These are phyloP conservation scores for Nakazawaea siamensis DNA, from an alignment of 805 yeast genomes.

Conservation along the genomic window DNA sequence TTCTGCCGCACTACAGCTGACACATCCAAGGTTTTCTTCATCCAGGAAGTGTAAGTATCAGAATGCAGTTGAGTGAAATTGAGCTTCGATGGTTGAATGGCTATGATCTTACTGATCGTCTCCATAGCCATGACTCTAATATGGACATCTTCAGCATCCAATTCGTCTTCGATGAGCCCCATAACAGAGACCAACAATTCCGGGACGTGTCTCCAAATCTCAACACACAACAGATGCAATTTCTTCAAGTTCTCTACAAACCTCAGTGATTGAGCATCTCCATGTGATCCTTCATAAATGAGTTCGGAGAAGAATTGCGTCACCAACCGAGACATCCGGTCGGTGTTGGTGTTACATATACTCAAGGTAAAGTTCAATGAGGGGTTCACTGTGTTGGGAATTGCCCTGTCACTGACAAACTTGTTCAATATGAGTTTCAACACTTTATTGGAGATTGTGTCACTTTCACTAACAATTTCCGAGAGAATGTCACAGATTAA, in stretches of 20 bases:
- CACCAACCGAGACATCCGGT: slow-evolving; percentile 65
- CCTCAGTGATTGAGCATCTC: slow-evolving; percentile 14
- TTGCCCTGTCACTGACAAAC: slow-evolving; percentile 31
- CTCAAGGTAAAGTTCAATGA: slow-evolving; percentile 59
- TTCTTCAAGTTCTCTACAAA: slow-evolving; percentile 39
- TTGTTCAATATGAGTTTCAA: slow-evolving; percentile 58
- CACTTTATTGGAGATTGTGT: slow-evolving; percentile 50
- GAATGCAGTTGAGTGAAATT: slow-evolving; percentile 53
- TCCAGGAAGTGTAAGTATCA: slow-evolving; percentile 62
- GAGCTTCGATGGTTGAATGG: slow-evolving; percentile 36
- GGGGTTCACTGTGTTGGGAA: slow-evolving; percentile 33
- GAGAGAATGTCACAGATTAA: slow-evolving; percentile 63
- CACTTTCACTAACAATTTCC: slow-evolving; percentile 68
- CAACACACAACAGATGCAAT: slow-evolving; percentile 53
- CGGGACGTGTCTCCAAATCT: slow-evolving; percentile 74
- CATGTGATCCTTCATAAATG: slow-evolving; percentile 40
- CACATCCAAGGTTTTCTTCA: slow-evolving; percentile 65
- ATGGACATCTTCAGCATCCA: slow-evolving; percentile 59
- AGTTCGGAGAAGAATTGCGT: slow-evolving; percentile 77
- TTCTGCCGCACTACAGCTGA: slow-evolving; percentile 53
- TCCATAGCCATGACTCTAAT: slow-evolving; percentile 64
- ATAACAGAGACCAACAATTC: slow-evolving; percentile 64
- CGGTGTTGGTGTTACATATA: slow-evolving; percentile 63
- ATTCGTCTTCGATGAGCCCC: slow-evolving; percentile 74
- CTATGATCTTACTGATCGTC: slow-evolving; percentile 60